These are phyloP conservation scores for Fusarium setosum DNA, from an alignment of 2,329 filamentous ascomycete genomes.

Conservation along the genomic window DNA sequence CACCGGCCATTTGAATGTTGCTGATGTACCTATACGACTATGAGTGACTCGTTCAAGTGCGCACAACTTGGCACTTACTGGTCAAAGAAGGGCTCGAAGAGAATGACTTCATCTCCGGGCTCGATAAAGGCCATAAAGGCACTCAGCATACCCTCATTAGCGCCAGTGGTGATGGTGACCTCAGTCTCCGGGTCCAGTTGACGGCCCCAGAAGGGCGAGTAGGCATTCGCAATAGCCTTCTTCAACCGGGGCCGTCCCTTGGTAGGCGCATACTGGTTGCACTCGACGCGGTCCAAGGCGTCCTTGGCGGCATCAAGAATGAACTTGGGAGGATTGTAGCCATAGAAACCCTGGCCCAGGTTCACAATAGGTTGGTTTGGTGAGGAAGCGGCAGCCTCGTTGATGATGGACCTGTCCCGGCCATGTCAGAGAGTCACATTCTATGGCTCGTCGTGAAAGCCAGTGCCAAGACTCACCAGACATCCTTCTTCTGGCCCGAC, in stretches of 20 bases:
- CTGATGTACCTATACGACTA: conserved; percentile 71
- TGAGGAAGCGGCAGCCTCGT: conserved; percentile 72
- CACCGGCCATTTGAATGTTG: conserved; percentile 98
- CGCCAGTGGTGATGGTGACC: conserved; percentile 92
- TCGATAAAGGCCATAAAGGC: conserved; percentile 99
- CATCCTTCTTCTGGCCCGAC: conserved; percentile 62
- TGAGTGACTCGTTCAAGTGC: neutral
- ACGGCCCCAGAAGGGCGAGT: conserved; percentile 88
- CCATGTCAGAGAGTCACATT: conserved; percentile 13
- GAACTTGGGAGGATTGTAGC: conserved; percentile 94
- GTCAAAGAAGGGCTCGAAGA: conserved; percentile 99
- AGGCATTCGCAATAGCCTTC: conserved; percentile 93
- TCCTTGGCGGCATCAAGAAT: conserved; percentile 92
- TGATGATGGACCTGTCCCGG: conserved; percentile 69
- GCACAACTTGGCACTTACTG: conserved; percentile 64
- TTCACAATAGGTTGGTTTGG: conserved; percentile 74
- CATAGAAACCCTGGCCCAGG: conserved; percentile 79
- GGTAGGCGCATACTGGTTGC: conserved; percentile 98
- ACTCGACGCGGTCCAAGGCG: conserved; percentile 90
- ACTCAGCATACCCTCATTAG: conserved; percentile 93
- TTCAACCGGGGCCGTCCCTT: conserved; percentile 91
- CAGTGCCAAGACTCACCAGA: conserved; percentile 55
- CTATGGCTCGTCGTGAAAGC: neutral
- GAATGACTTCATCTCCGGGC: conserved; percentile 92
- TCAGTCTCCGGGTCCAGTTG: conserved; percentile 89